Evolutionary conservation across 495 filamentous ascomycete species (phyloP), one percentile per base, ranked within the genome.

Genomic region (Aspergillus haitiensis): DNA sequence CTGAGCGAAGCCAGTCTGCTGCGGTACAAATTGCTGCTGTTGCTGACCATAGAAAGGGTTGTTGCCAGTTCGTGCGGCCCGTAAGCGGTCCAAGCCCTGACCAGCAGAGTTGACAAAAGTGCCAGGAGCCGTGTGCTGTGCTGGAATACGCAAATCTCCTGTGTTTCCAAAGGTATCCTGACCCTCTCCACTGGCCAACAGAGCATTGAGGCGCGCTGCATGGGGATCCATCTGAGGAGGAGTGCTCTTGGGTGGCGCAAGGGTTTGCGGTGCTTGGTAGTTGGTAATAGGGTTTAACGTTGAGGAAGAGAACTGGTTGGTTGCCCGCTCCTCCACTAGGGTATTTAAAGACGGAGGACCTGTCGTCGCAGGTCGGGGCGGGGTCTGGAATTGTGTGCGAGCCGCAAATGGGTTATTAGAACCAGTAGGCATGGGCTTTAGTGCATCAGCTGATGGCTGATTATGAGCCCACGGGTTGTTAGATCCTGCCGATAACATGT

Each of bases 81-180:
- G 81, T 39, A 88, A 68, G 58, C 82, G 83, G 55, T 86, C 84
- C 55, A 90, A 70, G 21, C 90, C 89, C 45, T 87, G 82, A 54
- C 93, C 93, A 5, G 94, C 90, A 61, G 88, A 93, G 75, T 97
- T 99, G 75, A 99, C 89, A 67, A 98, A 99, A 2, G 90, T 96
- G 33, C 94, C 94, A 3, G 95, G 95, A 1, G 94, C 92, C 0
- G 94, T 99, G 74, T 99, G 94, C 72, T 99, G 94, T 36, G 94
- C 86, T 2, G 94, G 95, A 64, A 99, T 96, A 72, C 94, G 92
- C 34, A 97, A 81, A 55, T 98, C 87, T 55, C 94, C 94, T 40
- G 88, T 89, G 68, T 99, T 99, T 53, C 94, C 94, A 70, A 97
- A 99, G 1, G 95, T 98, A 70, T 99, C 94, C 76, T 92, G 87